Percentiles rank a stretch among this genome's conserved stretches.
Conservation (phyloP, 257 asterid genomes). For the Solanum lycopersicoides region DNA sequence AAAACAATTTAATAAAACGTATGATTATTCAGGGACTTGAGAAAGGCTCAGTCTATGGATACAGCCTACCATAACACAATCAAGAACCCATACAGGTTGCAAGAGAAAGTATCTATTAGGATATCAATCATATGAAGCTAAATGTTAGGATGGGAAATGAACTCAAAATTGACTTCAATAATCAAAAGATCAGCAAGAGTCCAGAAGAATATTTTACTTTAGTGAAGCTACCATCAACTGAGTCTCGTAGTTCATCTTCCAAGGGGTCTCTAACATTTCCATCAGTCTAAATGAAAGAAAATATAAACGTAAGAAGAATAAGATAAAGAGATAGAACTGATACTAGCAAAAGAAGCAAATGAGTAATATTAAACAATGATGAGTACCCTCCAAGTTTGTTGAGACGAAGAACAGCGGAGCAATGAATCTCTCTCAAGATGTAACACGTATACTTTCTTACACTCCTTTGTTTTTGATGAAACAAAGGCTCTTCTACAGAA, state of each 20-base stretch:
- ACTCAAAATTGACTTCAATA: not conserved
- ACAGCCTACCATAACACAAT: not conserved
- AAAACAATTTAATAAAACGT: not conserved
- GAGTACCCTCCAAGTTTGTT: conserved; percentile 57
- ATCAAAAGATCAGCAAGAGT: not conserved
- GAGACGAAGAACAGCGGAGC: conserved; percentile 30
- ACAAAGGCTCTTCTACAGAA: conserved; percentile 36
- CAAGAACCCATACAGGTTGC: not conserved
- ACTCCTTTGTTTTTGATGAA: conserved; percentile 53
- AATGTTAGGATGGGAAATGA: not conserved
- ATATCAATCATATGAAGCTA: not conserved
- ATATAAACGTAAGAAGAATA: not conserved
- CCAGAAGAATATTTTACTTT: conserved; percentile 21
- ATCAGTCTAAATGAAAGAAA: conserved; percentile 27
- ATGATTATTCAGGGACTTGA: not conserved
- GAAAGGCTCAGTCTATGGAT: not conserved
- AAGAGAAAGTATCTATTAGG: not conserved
- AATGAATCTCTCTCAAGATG: conserved; percentile 59
- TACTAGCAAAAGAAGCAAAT: not conserved
- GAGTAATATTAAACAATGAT: not conserved
- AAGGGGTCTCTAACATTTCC: conserved; percentile 58
- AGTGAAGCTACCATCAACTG: conserved; percentile 61
- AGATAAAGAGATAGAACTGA: not conserved
- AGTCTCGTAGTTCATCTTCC: conserved; percentile 19
- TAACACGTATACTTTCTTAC: conserved; percentile 41